Evolutionary conservation across 2,329 filamentous ascomycete species (phyloP), one percentile per base, ranked within the genome.

Genomic region (Aspergillus chevalieri): DNA sequence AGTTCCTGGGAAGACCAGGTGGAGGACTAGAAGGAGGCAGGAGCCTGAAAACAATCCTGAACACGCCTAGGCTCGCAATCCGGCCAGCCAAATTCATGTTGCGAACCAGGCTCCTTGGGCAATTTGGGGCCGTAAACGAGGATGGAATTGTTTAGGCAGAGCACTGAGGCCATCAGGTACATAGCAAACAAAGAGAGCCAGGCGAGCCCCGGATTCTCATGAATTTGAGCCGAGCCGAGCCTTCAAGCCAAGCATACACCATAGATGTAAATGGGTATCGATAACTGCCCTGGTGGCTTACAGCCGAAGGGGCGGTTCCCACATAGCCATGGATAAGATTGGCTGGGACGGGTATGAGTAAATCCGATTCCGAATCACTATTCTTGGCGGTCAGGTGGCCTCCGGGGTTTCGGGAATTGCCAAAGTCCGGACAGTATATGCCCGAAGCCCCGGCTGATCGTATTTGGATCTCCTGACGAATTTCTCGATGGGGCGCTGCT

Each of bases 61-160:
- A 38, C 41, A 48, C 45, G 42, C 46, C 42, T 42, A 46, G 46
- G 43, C 34, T 46, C 17, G 44, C 46, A 36, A 48, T 48, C 39
- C 36, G 17, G 47, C 45, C 50, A 24, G 52, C 50, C 39, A 50
- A 44, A 45, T 54, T 50, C 34, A 54, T 52, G 44, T 19, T 52
- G 34, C 39, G 34, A 38, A 52, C 52, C 6, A 44, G 50, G 43
- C 52, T 54, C 33, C 47, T 54, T 24, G 42, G 47, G 43, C 46
- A 55, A 51, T 55, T 49, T 26, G 43, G 30, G 45, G 52, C 50
- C 21, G 43, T 55, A 15, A 3, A 38, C 6, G 21, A 38, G 9
- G 30, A 24, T 14, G 38, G 44, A 48, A 44, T 48, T 39, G 19
- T 24, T 44, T 21, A 48, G 47, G 28, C 28, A 21, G 28, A 48